Base-by-base conservation (phyloP, 163 green algal species). In the Trebouxia gelatinosa region DNA sequence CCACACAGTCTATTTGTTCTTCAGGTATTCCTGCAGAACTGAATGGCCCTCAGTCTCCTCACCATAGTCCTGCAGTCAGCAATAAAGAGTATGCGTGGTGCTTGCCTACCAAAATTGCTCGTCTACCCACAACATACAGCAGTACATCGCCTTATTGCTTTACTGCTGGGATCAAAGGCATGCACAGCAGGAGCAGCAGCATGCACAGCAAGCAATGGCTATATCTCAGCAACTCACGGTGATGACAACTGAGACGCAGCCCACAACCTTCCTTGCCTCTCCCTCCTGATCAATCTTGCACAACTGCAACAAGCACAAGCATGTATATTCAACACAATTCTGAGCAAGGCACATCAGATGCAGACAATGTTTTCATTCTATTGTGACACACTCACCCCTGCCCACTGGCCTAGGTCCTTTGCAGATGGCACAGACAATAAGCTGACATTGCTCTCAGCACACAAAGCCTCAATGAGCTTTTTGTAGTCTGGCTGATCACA, bases 401-500 rank as follows among this genome's bases (percentile, higher is more conserved):
- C 88, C 92, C 90, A 96, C 87, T 98, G 91, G 80, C 95, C 96
- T 64, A 99, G 93, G 84, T 95, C 88, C 93, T 98, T 95, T 78
- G 92, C 92, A 79, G 94, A 88, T 32, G 94, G 92, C 46, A 99
- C 95, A 40, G 91, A 92, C 79, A 99, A 94, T 48, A 99, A 89
- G 90, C 94, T 93, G 21, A 99, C 95, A 81, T 93, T 93, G 84
- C 98, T 91, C 94, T 99, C 96, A 43, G 91, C 86, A 89, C 95
- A 99, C 70, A 99, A 92, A 0, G 94, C 96, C 92, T 98, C 91
- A 39, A 99, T 95, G 51, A 99, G 93, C 95, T 99, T 99, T 87
- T 96, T 98, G 92, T 98, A 99, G 88, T 99, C 95, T 71, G 95
- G 90, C 88, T 99, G 92, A 90, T 99, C 95, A 92, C 95, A 99